Evolutionary conservation across 257 asterid genomes (phyloP).

Genomic region (Rubia yunnanensis): DNA sequence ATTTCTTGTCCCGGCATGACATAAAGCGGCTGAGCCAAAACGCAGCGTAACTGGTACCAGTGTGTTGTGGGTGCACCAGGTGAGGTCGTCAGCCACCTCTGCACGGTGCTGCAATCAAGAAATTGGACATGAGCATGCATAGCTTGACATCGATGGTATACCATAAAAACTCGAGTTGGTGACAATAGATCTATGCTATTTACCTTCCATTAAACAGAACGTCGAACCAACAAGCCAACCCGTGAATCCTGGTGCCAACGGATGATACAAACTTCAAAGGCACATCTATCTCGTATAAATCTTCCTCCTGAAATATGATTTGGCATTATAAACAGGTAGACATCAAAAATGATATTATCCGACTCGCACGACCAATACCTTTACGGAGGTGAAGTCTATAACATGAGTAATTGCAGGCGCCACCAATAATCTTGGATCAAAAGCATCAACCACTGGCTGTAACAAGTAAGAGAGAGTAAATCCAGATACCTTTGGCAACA

Average conservation of each 20-base stretch:
- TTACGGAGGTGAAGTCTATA: slow-evolving; percentile 36
- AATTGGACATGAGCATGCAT: background rate
- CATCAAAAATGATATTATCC: background rate
- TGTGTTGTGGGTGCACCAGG: slow-evolving; percentile 98
- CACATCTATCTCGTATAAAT: slow-evolving; percentile 74
- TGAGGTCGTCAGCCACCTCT: slow-evolving; percentile 93
- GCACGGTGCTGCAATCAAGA: slow-evolving; percentile 54
- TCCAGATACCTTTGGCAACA: background rate
- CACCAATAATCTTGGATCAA: slow-evolving; percentile 92
- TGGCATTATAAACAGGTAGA: background rate
- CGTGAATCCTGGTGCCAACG: slow-evolving; percentile 85
- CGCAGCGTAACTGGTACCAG: slow-evolving; percentile 99
- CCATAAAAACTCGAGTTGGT: background rate
- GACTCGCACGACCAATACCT: slow-evolving; percentile 18
- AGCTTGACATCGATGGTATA: background rate
- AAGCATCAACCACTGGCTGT: slow-evolving; percentile 76
- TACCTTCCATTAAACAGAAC: slow-evolving; percentile 94
- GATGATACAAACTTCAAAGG: slow-evolving; percentile 70
- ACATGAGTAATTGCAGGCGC: slow-evolving; percentile 90
- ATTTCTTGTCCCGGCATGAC: slow-evolving; percentile 99
- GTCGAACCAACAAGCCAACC: slow-evolving; percentile 98
- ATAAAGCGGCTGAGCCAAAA: slow-evolving; percentile 81
- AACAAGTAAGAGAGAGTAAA: slow-evolving; percentile 10
- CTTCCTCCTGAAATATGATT: slow-evolving; percentile 68
- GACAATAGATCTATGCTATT: slow-evolving; percentile 8